phyloP scores from a whole-genome alignment of 1,284 basidiomycete species.

The Nidula niveotomentosa region DNA sequence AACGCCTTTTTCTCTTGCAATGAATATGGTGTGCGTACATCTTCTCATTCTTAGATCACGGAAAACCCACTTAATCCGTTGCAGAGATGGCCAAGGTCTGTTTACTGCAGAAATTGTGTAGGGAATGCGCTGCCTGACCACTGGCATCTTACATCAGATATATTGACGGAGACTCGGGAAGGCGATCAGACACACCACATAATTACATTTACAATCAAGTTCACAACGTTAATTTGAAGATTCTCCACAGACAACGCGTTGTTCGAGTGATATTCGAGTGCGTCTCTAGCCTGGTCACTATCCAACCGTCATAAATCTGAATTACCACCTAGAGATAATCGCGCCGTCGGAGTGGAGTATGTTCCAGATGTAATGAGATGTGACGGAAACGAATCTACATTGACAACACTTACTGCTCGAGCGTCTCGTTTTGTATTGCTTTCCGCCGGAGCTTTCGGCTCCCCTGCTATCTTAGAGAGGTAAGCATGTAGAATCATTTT shows the following conservation, averaged over 20 bases:
- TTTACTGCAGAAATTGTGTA: no score
- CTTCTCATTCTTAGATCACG: not conserved
- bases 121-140: no score
- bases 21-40: conserved; percentile 32
- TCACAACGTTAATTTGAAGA: not conserved
- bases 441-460: conserved; percentile 51
- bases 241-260: not conserved
- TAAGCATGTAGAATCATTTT: conserved; percentile 14
- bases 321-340: not conserved
- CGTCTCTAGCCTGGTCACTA: not conserved
- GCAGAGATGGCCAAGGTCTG: not conserved
- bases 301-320: not conserved
- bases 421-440: conserved; percentile 21
- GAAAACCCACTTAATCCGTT: not conserved
- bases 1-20: conserved; percentile 40
- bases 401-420: conserved; percentile 10
- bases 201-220: not conserved
- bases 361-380: not conserved
- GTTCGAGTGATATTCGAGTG: not conserved
- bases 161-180: not conserved
- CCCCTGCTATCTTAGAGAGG: conserved; percentile 45
- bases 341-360: not conserved
- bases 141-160: not conserved
- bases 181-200: not conserved
- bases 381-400: not conserved